A percentile compares a stretch with the other conserved stretches of the same genome.
Conservation (phyloP, 2,329 filamentous ascomycete species). For the Sarocladium strictum region DNA sequence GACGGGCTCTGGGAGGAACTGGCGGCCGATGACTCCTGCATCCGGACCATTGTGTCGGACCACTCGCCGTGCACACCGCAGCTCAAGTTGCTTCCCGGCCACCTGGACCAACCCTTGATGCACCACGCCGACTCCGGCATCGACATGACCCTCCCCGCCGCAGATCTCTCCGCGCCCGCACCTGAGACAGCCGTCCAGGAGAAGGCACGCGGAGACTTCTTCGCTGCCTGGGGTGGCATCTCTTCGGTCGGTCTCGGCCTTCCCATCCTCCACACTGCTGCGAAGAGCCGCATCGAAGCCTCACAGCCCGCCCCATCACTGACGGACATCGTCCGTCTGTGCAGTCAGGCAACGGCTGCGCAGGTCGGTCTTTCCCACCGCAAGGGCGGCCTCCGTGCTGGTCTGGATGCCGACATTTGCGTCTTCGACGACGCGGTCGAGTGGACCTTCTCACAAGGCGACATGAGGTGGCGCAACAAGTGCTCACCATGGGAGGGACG, state of each 20-base stretch:
- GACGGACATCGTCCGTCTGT: conserved; percentile 77
- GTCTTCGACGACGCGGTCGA: conserved; percentile 81
- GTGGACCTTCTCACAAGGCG: conserved; percentile 67
- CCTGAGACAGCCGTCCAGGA: not conserved
- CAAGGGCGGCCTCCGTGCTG: conserved; percentile 71
- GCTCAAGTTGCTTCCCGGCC: conserved; percentile 76
- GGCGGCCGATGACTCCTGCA: conserved; percentile 63
- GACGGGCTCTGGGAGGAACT: conserved; percentile 85
- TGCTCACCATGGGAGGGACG: conserved; percentile 87
- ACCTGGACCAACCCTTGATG: conserved; percentile 43
- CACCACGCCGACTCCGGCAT: conserved; percentile 48
- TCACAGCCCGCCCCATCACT: conserved; percentile 44
- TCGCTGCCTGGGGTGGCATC: conserved; percentile 94
- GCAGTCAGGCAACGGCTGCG: conserved; percentile 76
- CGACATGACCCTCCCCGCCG: conserved; percentile 36
- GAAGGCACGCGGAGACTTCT: conserved; percentile 70
- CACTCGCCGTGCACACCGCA: conserved; percentile 95
- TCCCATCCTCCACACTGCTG: conserved; percentile 80
- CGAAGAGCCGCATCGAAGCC: conserved; percentile 51
- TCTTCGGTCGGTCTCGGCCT: conserved; percentile 89
- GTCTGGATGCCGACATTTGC: conserved; percentile 85
- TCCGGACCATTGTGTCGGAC: conserved; percentile 88
- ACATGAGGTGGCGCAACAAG: conserved; percentile 93
- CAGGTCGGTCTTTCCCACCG: conserved; percentile 78
- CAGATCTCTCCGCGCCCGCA: conserved; percentile 6